phyloP scores from a whole-genome alignment of 768 basidiomycete genomes.

The Amanita phalloides region DNA sequence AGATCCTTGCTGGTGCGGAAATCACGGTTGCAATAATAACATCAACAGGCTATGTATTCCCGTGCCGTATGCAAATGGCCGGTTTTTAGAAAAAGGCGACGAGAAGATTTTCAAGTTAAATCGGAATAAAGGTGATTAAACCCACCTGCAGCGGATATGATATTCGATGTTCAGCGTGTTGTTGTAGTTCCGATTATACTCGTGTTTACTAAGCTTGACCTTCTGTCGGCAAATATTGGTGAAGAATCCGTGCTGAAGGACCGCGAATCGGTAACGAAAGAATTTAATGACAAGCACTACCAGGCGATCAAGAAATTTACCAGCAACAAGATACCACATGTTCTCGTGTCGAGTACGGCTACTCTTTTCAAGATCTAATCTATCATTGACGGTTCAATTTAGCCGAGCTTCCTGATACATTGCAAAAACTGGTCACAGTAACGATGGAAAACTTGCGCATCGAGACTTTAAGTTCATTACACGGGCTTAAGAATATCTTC shows the following conservation, averaged over 20 bases:
- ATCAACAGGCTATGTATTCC: not conserved
- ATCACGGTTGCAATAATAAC: constrained; percentile 7
- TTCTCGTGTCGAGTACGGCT: not conserved
- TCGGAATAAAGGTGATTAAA: not conserved
- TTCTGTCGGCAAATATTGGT: constrained; percentile 9
- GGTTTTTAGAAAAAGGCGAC: not conserved
- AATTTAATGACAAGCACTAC: not conserved
- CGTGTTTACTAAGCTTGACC: constrained; percentile 23
- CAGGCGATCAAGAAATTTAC: not conserved
- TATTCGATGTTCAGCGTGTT: constrained; percentile 13
- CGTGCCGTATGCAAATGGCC: not conserved
- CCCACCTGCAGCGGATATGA: constrained; percentile 6
- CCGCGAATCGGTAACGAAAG: not conserved
- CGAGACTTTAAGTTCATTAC: not conserved
- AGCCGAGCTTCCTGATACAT: not conserved
- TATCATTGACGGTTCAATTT: not conserved
- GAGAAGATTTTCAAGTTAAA: not conserved
- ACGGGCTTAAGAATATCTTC: not conserved
- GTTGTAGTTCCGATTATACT: constrained; percentile 17
- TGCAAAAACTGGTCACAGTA: not conserved
- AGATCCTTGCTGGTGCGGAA: not conserved
- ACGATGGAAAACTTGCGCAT: not conserved
- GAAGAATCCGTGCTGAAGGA: not conserved
- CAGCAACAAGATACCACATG: not conserved
- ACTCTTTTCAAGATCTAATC: no score